Conservation (phyloP, 306 rosid species). For the Geum urbanum region DNA sequence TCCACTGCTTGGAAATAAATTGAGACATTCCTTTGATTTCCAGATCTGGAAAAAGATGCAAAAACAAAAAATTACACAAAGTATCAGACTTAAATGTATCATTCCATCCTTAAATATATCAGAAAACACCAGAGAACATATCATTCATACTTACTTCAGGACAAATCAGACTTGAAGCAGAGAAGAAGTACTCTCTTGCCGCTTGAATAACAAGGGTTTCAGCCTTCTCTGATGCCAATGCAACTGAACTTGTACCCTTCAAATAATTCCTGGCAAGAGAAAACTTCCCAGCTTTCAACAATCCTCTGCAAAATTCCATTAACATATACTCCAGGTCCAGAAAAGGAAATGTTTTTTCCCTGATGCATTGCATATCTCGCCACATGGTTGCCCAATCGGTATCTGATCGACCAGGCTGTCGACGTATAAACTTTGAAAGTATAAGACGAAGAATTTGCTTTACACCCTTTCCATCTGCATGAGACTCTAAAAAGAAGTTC, state of each 20-base stretch:
- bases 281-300: conserved; percentile 95
- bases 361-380: conserved; percentile 87
- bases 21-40: conserved; percentile 95
- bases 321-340: conserved; percentile 81
- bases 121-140: conserved; percentile 13
- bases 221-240: conserved; percentile 84
- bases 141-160: conserved; percentile 74
- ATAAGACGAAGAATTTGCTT: conserved; percentile 96
- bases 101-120: conserved; percentile 1
- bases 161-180: conserved; percentile 90
- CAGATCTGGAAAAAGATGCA: conserved; percentile 67
- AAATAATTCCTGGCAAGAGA: conserved; percentile 93
- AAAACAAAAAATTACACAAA: conserved; percentile 4
- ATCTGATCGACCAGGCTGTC: conserved; percentile 81
- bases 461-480: conserved; percentile 77
- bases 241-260: conserved; percentile 91
- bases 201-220: conserved; percentile 98
- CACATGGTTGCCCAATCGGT: conserved; percentile 98
- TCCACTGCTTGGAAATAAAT: conserved; percentile 63
- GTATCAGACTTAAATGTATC: background rate
- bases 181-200: conserved; percentile 91
- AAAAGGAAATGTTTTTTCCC: conserved; percentile 89
- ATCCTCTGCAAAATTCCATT: conserved; percentile 91
- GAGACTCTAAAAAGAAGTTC: conserved; percentile 68
- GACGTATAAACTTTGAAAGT: conserved; percentile 88